phyloP scores from a whole-genome alignment of 2,329 filamentous ascomycete genomes.

The Sporothrix mexicana region DNA sequence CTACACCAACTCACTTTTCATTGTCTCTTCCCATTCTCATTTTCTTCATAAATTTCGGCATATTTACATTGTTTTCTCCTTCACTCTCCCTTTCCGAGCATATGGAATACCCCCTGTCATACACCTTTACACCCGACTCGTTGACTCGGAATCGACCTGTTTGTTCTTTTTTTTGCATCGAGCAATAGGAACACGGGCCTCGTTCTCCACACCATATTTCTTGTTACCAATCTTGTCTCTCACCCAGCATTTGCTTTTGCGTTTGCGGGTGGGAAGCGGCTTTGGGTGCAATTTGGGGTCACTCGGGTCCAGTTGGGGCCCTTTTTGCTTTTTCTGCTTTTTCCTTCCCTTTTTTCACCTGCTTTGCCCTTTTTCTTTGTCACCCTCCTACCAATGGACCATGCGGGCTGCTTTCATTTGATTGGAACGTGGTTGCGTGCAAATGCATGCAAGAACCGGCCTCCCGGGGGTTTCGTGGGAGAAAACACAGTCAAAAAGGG shows the following conservation, averaged over 20 bases:
- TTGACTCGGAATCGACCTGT: not conserved
- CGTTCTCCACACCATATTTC: not conserved
- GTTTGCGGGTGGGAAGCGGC: not conserved
- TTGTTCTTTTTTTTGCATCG: not conserved
- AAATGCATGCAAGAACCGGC: slow-evolving; percentile 39
- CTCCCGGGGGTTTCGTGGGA: slow-evolving; percentile 34
- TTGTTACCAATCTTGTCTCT: not conserved
- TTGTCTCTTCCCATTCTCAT: slow-evolving; percentile 1
- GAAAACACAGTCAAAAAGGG: not conserved
- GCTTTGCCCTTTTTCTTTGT: slow-evolving; percentile 15
- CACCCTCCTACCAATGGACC: slow-evolving; percentile 15
- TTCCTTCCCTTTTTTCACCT: slow-evolving; percentile 11
- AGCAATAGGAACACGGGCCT: slow-evolving; percentile 12
- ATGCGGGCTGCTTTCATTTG: slow-evolving; percentile 35
- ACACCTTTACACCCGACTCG: slow-evolving; percentile 18
- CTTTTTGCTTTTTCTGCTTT: not conserved
- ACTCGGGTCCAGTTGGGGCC: slow-evolving; percentile 7
- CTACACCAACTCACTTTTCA: not conserved
- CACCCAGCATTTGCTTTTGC: not conserved
- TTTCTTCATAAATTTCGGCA: not conserved
- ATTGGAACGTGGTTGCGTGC: slow-evolving; percentile 43
- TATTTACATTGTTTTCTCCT: too few relatives aligned
- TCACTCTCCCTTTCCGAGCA: not conserved
- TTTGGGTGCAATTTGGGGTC: slow-evolving; percentile 21
- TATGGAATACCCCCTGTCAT: not conserved